A percentile compares a stretch with the other conserved stretches of the same genome.
Evolutionary conservation across 768 basidiomycete species (phyloP).

Genomic region (Leccinum subgranulosum): DNA sequence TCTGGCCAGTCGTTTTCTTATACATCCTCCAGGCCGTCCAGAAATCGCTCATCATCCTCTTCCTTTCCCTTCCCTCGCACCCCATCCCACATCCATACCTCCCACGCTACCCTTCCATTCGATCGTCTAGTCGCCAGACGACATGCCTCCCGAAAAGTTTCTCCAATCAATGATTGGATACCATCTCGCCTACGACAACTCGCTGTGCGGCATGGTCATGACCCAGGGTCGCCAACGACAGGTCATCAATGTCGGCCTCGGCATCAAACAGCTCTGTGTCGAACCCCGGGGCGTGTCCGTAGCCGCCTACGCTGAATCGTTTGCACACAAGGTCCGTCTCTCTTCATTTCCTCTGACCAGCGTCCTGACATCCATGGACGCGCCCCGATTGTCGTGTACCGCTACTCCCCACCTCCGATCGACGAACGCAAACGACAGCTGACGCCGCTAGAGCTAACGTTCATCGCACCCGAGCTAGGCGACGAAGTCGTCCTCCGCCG

Average conservation of each 20-base stretch:
- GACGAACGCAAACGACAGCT: constrained; percentile 29
- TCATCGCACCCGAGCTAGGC: constrained; percentile 47
- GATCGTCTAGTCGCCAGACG: constrained; percentile 45
- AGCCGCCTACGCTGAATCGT: constrained; percentile 64
- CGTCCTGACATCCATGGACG: not conserved
- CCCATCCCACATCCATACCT: not conserved
- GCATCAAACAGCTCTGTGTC: constrained; percentile 63
- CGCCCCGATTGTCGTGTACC: not conserved
- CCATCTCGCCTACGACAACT: constrained; percentile 64
- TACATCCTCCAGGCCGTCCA: not conserved
- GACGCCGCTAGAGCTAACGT: constrained; percentile 49
- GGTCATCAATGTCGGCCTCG: constrained; percentile 81
- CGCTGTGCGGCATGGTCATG: constrained; percentile 81
- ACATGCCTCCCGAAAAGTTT: constrained; percentile 61
- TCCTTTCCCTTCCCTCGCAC: not conserved
- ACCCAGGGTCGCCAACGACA: constrained; percentile 73
- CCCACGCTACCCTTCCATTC: not conserved
- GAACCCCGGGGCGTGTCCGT: constrained; percentile 60
- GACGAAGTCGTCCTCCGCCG: constrained; percentile 71
- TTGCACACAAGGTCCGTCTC: constrained; percentile 65
- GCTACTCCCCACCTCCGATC: too few relatives aligned
- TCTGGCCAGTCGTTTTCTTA: constrained; percentile 2
- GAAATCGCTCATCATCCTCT: constrained; percentile 2
- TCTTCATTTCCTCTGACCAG: not conserved
- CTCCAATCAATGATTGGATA: constrained; percentile 79